Conservation (phyloP, 192 early-diverging fungal genomes). For the Helicostylum pulchrum region DNA sequence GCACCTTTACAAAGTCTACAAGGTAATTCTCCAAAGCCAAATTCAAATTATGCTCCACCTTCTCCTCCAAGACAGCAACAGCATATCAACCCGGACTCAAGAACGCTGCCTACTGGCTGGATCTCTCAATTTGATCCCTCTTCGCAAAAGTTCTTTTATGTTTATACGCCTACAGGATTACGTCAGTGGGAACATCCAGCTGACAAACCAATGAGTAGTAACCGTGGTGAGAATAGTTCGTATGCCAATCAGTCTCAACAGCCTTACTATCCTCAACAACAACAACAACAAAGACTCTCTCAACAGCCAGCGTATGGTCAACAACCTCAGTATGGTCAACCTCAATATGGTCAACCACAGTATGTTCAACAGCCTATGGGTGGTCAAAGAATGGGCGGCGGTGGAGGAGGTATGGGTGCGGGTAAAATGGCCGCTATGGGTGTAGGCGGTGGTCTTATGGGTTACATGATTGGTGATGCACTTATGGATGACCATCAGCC, state of each 20-base stretch:
- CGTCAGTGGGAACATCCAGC: slow-evolving; percentile 38
- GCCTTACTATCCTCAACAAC: slow-evolving; percentile 13
- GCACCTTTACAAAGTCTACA: neutral
- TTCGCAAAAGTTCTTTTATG: slow-evolving; percentile 33
- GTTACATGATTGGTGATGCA: slow-evolving; percentile 19
- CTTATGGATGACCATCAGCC: slow-evolving; percentile 12
- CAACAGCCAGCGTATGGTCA: slow-evolving; percentile 3
- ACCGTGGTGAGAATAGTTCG: neutral
- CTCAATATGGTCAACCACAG: neutral
- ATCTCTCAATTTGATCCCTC: slow-evolving; percentile 30
- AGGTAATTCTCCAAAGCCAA: neutral
- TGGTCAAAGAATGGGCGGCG: slow-evolving; percentile 5
- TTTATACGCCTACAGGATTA: slow-evolving; percentile 31
- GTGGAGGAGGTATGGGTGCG: slow-evolving; percentile 10
- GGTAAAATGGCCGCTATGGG: slow-evolving; percentile 26
- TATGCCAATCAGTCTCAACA: slow-evolving; percentile 14
- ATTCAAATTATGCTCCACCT: slow-evolving; percentile 11
- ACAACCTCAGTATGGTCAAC: slow-evolving; percentile 17
- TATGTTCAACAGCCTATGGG: neutral
- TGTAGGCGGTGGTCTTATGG: slow-evolving; percentile 20
- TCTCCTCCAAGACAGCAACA: slow-evolving; percentile 11
- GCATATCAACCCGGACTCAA: slow-evolving; percentile 23
- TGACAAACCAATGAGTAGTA: slow-evolving; percentile 15
- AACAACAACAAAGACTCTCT: slow-evolving; percentile 1
- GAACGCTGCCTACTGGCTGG: slow-evolving; percentile 32